These are phyloP conservation scores for Penicillium diatomitis DNA, from an alignment of 495 filamentous ascomycete genomes.

Conservation along the genomic window DNA sequence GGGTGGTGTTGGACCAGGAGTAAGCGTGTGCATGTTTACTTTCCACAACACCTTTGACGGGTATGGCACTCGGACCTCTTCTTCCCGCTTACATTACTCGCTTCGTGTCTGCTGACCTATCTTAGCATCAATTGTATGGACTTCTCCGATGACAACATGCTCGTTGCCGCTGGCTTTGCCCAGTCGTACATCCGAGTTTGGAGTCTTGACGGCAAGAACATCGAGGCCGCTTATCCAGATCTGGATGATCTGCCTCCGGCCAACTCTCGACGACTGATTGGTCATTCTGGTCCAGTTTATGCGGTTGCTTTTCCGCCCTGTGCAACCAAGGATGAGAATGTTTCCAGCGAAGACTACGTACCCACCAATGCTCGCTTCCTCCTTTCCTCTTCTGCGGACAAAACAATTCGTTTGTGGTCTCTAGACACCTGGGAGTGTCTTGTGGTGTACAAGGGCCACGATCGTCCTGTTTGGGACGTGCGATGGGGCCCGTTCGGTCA, in stretches of 20 bases:
- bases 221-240: constrained; percentile 36
- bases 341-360: constrained; percentile 34
- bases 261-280: constrained; percentile 75
- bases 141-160: constrained; percentile 77
- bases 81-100: not conserved
- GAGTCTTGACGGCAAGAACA: constrained; percentile 70
- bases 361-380: constrained; percentile 63
- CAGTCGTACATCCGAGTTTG: constrained; percentile 95
- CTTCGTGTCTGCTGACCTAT: constrained; percentile 12
- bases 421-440: constrained; percentile 81
- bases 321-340: constrained; percentile 41
- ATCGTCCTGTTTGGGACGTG: constrained; percentile 79
- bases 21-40: constrained; percentile 91
- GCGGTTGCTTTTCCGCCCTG: constrained; percentile 83
- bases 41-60: constrained; percentile 91
- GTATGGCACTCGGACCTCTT: constrained; percentile 40
- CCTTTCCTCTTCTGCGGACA: constrained; percentile 80
- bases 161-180: constrained; percentile 77
- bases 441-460: constrained; percentile 86
- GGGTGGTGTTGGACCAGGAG: constrained; percentile 66
- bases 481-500: constrained; percentile 90
- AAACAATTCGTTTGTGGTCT: constrained; percentile 84
- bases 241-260: constrained; percentile 37
- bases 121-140: constrained; percentile 79
- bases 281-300: constrained; percentile 84